Percentiles rank a stretch among this genome's conserved stretches.
Evolutionary conservation across 2,329 filamentous ascomycete genomes (phyloP).

Genomic region (Hortaea sp.): DNA sequence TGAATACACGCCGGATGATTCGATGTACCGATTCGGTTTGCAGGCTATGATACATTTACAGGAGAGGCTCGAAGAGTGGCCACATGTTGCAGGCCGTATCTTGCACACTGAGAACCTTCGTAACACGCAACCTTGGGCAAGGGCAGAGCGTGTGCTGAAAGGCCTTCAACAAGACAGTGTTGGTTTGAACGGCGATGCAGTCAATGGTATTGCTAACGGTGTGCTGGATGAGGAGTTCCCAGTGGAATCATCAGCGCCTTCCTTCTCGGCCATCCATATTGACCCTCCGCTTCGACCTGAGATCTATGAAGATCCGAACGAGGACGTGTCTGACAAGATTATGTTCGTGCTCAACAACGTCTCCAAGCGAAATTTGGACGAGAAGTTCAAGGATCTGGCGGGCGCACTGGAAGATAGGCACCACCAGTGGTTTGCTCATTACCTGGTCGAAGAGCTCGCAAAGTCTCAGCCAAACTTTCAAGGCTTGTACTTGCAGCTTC

Average conservation of each 20-base stretch:
- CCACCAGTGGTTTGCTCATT: slow-evolving; percentile 92
- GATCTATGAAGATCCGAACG: slow-evolving; percentile 70
- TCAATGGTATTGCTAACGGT: slow-evolving; percentile 58
- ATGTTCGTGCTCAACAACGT: slow-evolving; percentile 96
- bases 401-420: slow-evolving; percentile 70
- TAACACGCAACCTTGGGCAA: slow-evolving; percentile 52
- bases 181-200: slow-evolving; percentile 19
- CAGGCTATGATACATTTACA: slow-evolving; percentile 88
- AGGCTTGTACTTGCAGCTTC: slow-evolving; percentile 78
- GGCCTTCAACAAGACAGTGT: slow-evolving; percentile 19
- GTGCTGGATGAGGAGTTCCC: slow-evolving; percentile 52
- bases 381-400: slow-evolving; percentile 73
- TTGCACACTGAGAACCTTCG: slow-evolving; percentile 72
- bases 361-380: slow-evolving; percentile 75
- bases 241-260: slow-evolving; percentile 52
- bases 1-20: slow-evolving; percentile 69
- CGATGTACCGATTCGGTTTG: slow-evolving; percentile 97
- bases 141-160: slow-evolving; percentile 21
- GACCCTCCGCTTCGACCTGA: slow-evolving; percentile 56
- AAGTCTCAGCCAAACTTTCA: slow-evolving; percentile 98
- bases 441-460: slow-evolving; percentile 89
- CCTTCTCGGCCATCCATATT: slow-evolving; percentile 69
- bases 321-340: slow-evolving; percentile 82
- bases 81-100: slow-evolving; percentile 82
- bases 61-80: slow-evolving; percentile 79